Percentiles rank a stretch among this genome's conserved stretches.
These are phyloP conservation scores for Dactylellina parvicollis DNA, from an alignment of 2,329 filamentous ascomycete species.

Conservation along the genomic window DNA sequence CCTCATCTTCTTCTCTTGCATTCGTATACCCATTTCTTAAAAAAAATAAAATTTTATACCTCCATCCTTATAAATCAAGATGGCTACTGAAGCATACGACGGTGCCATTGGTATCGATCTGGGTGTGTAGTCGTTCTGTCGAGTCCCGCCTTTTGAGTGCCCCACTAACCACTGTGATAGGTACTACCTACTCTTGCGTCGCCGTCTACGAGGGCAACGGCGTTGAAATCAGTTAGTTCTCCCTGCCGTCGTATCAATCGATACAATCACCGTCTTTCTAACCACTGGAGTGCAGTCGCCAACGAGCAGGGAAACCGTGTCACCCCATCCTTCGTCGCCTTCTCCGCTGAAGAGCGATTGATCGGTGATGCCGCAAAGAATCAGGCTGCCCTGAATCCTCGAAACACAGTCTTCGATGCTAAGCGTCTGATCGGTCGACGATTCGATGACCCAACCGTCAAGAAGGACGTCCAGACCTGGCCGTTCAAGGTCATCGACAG, in stretches of 20 bases:
- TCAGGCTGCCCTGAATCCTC: constrained; percentile 99
- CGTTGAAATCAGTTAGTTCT: constrained; percentile 86
- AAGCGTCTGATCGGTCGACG: constrained; percentile 98
- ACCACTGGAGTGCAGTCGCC: constrained; percentile 71
- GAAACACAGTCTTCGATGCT: constrained; percentile 98
- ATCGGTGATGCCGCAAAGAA: constrained; percentile 99
- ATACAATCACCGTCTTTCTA: constrained; percentile 16
- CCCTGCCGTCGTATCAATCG: background rate
- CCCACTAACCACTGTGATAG: constrained; percentile 65
- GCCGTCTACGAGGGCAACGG: constrained; percentile 99
- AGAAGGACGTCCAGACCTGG: constrained; percentile 99
- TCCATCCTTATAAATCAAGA: constrained; percentile 65
- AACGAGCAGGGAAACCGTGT: constrained; percentile 99
- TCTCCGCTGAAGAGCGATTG: constrained; percentile 97
- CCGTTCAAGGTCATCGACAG: constrained; percentile 98
- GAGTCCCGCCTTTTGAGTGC: constrained; percentile 47
- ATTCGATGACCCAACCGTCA: constrained; percentile 94
- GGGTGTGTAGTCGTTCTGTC: constrained; percentile 64
- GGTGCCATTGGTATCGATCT: constrained; percentile 99
- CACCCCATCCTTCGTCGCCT: constrained; percentile 98
- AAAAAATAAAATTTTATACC: constrained; percentile 47
- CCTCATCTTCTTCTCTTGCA: constrained; percentile 48
- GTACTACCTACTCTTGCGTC: constrained; percentile 99
- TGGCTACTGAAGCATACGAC: constrained; percentile 98
- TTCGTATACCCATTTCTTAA: constrained; percentile 57